Base-by-base conservation (phyloP, 306 rosid species). In the Cyamopsis tetragonoloba region DNA sequence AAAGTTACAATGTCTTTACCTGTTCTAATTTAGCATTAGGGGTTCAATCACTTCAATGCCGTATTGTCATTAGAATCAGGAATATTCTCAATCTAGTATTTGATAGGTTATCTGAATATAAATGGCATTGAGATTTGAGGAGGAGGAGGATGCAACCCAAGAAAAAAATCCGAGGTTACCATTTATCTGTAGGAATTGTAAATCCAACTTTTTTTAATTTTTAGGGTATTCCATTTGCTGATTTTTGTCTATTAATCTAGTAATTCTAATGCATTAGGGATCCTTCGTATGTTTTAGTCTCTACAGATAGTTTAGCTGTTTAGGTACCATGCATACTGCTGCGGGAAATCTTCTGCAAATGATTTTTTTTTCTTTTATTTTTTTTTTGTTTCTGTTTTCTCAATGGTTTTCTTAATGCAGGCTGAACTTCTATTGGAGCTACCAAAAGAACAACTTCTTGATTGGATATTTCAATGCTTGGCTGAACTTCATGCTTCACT, bases 401-500 rank as follows among this genome's bases (percentile, higher is more conserved):
- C 3, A 6, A 5, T 70, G 56, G 26, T 50, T 63, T 61, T 9
- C 51, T 14, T 68, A 58, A 67, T 77, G 89, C 89, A 92, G 98
- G 97, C 90, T 35, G 93, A 85, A 57, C 97, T 93, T 82, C 96
- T 93, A 51, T 76, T 93, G 41, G 98, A 93, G 89, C 84, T 93
- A 41, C 98, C 97, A 3, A 93, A 82, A 71, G 98, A 88, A 57
- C 98, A 93, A 73, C 95, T 93, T 59, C 83, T 89, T 27, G 84
- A 86, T 73, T 93, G 98, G 98, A 79, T 84, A 67, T 93, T 93
- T 63, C 95, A 89, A 62, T 93, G 98, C 84, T 77, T 93, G 80
- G 80, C 89, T 43, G 97, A 88, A 80, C 91, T 93, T 60, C 89
- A 93, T 83, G 89, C 98, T 78, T 92, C 91, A 47, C 84, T 93